phyloP scores from a whole-genome alignment of 257 asterid genomes.

The Fraxinus americana region DNA sequence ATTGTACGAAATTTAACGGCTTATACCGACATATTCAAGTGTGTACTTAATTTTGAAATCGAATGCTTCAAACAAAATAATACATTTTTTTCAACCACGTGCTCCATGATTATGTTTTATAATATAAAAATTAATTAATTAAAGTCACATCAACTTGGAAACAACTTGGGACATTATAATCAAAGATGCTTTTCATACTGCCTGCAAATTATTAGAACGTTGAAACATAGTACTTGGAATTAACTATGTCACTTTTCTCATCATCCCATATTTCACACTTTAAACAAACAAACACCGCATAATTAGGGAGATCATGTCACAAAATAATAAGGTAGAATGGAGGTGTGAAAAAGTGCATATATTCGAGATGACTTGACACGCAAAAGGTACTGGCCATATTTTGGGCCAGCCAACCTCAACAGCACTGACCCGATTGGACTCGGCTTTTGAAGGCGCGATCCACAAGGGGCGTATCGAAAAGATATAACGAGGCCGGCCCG shows the following conservation, averaged over 20 bases:
- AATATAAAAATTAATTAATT: too few relatives aligned
- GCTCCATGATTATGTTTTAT: not conserved
- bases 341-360: not conserved
- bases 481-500: too few relatives aligned
- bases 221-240: conserved; percentile 1
- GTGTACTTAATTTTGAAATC: too few relatives aligned
- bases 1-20: too few relatives aligned
- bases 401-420: not conserved
- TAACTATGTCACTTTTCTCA: not conserved
- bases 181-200: not conserved
- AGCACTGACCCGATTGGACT: too few relatives aligned
- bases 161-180: not conserved
- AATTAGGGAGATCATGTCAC: not conserved
- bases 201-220: conserved; percentile 6
- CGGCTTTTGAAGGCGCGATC: too few relatives aligned
- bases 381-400: not conserved
- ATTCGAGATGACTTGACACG: not conserved
- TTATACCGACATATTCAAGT: too few relatives aligned
- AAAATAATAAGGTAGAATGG: too few relatives aligned
- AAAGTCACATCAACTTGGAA: not conserved
- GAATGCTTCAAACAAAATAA: too few relatives aligned
- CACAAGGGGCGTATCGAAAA: too few relatives aligned
- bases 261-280: not conserved
- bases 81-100: not conserved
- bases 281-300: not conserved